Conservation (phyloP, 2,329 filamentous ascomycete genomes). For the Monilinia polystroma region DNA sequence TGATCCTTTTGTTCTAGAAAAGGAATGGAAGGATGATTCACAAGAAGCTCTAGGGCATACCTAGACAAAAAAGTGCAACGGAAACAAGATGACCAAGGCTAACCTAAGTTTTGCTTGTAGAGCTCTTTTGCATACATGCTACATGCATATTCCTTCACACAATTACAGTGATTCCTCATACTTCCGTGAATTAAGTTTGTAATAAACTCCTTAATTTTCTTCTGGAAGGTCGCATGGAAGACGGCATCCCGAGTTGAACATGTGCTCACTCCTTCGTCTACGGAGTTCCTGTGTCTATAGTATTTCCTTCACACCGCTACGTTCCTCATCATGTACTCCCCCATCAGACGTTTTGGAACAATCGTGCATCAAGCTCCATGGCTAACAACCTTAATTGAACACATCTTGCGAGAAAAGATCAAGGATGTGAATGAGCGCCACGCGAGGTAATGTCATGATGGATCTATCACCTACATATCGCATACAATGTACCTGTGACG, state of each 20-base stretch:
- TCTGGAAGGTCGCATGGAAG: conserved; percentile 20
- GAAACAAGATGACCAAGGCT: background rate
- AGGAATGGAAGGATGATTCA: conserved; percentile 1
- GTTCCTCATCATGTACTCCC: background rate
- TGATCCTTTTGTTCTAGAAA: conserved; percentile 19
- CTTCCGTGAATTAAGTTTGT: background rate
- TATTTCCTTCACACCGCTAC: conserved; percentile 15
- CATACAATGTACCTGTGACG: background rate
- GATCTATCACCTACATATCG: conserved; percentile 2
- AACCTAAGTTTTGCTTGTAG: background rate
- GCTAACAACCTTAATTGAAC: background rate
- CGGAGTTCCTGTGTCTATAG: background rate
- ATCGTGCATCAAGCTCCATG: background rate
- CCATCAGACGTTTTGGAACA: background rate
- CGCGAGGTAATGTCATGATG: background rate
- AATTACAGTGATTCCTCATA: background rate
- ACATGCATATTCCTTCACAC: conserved; percentile 16
- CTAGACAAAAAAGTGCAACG: background rate
- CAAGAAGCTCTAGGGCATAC: background rate
- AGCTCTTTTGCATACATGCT: background rate
- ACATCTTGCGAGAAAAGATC: background rate
- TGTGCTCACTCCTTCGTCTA: conserved; percentile 14
- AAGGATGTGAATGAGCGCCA: background rate
- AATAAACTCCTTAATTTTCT: background rate
- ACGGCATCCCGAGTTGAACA: conserved; percentile 13